Base-by-base conservation (phyloP, 495 filamentous ascomycete species). In the Aspergillus mulundensis region DNA sequence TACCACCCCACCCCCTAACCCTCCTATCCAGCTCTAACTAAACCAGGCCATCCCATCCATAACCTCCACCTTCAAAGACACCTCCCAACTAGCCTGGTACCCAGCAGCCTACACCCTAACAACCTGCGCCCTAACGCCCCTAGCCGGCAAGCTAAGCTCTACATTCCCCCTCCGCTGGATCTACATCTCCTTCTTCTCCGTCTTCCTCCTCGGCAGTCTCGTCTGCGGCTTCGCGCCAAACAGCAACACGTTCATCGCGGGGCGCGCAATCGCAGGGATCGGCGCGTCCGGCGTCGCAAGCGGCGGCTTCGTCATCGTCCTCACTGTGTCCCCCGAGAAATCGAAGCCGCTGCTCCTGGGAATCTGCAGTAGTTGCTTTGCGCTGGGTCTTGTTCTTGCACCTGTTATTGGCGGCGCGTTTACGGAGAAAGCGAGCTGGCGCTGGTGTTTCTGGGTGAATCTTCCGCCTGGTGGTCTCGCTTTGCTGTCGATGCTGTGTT, bases 311-410 rank as follows among this genome's bases (percentile, higher is more conserved):
- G 41, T 50, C 44, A 42, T 43, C 41, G 28, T 56, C 6, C 6
- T 50, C 8, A 45, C 54, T 0, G 23, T 56, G 5, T 16, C 44
- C 1, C 54, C 54, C 20, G 45, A 50, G 1, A 34, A 23, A n/a
- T n/a, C 34, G 50, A 50, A 16, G 34, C 38, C 5, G 34, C 54
- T 7, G 50, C 50, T 15, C 44, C 32, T 1, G 40, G 21, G n/a
- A 43, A n/a, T n/a, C n/a, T n/a, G n/a, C 49, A 16, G 34, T 56
- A n/a, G 45, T 38, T 2, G 42, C 42, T 56, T 56, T 25, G 54
- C 32, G 0, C 10, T 56, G 3, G 49, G 45, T 20, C 43, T 38
- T 25, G 54, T 56, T 16, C 32, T 56, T 11, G 45, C n/a, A 5
- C 54, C 54, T 3, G 21, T 56, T 6, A 34, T 56, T 16, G 54